These are phyloP conservation scores for Anisodus acutangulus DNA, from an alignment of 257 asterid species.

Conservation along the genomic window DNA sequence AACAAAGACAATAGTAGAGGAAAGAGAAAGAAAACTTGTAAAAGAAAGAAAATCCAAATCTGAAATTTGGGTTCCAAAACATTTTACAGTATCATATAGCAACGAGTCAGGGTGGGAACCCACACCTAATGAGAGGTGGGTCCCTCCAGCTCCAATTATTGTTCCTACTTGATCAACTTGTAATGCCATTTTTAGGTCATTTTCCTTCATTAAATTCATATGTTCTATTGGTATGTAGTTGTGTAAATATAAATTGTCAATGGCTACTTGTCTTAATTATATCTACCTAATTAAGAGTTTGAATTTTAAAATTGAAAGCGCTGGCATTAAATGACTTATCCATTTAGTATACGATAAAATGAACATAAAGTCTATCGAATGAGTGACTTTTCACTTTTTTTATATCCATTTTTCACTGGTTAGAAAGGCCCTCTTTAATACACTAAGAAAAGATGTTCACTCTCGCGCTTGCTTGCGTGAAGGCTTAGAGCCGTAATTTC, in stretches of 20 bases:
- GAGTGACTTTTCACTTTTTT: too few relatives aligned
- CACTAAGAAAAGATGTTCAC: too few relatives aligned
- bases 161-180: slow-evolving; percentile 41
- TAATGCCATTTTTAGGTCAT: background rate
- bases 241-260: background rate
- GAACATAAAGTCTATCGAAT: too few relatives aligned
- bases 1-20: slow-evolving; percentile 64
- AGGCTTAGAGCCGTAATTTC: too few relatives aligned
- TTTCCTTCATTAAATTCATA: slow-evolving; percentile 13
- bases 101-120: slow-evolving; percentile 77
- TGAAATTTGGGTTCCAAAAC: slow-evolving; percentile 62
- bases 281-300: background rate
- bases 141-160: slow-evolving; percentile 71
- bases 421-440: too few relatives aligned
- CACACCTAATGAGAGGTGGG: slow-evolving; percentile 50
- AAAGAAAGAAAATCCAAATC: slow-evolving; percentile 48
- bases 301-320: background rate
- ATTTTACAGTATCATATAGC: slow-evolving; percentile 53
- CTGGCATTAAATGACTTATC: background rate
- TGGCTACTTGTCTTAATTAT: slow-evolving; percentile 8
- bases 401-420: too few relatives aligned
- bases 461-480: too few relatives aligned
- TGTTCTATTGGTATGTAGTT: background rate
- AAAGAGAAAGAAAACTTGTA: slow-evolving; percentile 59
- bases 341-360: background rate